Evolutionary conservation across 305 asterid species (phyloP), one percentile per base, ranked within the genome.

Genomic region (Plantago lanceolata): DNA sequence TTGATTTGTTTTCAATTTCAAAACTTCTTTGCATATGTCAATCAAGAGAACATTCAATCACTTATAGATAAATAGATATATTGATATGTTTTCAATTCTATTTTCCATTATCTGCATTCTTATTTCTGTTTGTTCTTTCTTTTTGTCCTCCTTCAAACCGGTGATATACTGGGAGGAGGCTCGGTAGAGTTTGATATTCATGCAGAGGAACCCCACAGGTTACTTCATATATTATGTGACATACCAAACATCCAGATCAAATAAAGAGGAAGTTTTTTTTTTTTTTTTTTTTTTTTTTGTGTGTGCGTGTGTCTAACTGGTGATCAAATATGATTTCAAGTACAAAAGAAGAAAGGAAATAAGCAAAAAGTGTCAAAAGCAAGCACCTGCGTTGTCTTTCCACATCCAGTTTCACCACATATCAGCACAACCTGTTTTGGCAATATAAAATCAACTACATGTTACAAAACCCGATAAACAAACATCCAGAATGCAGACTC

Each of bases 331-430:
- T 8, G 9, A 9, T 9, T 40, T 40, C 13, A 37, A 8, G 44
- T 37, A 37, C 7, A 8, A 40, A 40, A 11, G 11, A 11, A 40
- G 45, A 29, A 45, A 48, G 33, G 48, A 54, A 61, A 59, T 2
- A 66, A 57, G 33, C 44, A 50, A 44, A n/a, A 66, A 45, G 61
- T 19, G 54, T 12, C 40, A 60, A 74, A 68, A 29, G 66, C 61
- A 55, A 51, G 58, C 73, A 90, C 97, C 99, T 93, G 97, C 21
- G 99, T 93, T 13, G 99, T 93, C 81, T 93, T 93, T 61, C 99
- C 99, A 47, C 99, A 93, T 67, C 99, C 99, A 71, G 99, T 93
- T 86, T 90, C 95, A 78, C 99, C 99, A 75, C 94, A 83, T 72
- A 93, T 78, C 65, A 93, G 95, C 68, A 93, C 94, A 17, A 90